A percentile compares a stretch with the other conserved stretches of the same genome.
Conservation (phyloP, 768 basidiomycete genomes). For the Macrolepiota fuliginosa region DNA sequence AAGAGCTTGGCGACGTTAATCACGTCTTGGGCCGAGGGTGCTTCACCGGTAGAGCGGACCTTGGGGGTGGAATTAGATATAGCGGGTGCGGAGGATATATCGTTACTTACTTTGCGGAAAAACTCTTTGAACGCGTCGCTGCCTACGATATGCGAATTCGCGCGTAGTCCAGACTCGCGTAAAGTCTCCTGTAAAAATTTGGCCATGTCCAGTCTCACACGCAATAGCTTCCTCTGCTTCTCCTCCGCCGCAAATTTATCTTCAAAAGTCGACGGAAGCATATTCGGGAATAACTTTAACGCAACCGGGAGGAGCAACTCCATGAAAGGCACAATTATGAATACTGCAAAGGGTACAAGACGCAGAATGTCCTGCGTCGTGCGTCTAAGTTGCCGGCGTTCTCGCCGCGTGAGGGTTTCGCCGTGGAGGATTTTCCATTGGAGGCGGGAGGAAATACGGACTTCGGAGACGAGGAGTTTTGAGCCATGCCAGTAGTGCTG, state of each 20-base stretch:
- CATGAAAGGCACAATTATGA: conserved; percentile 97
- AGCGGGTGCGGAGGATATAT: background rate
- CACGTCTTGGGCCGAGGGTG: conserved; percentile 84
- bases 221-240: conserved; percentile 92
- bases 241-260: conserved; percentile 97
- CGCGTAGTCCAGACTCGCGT: conserved; percentile 89
- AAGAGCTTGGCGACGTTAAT: conserved; percentile 96
- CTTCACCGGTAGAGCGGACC: conserved; percentile 94
- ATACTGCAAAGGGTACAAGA: conserved; percentile 92
- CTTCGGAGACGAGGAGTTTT: conserved; percentile 91
- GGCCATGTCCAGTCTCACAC: conserved; percentile 96
- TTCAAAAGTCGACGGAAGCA: conserved; percentile 98
- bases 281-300: conserved; percentile 95
- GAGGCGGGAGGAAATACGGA: conserved; percentile 83
- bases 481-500: conserved; percentile 97
- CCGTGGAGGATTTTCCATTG: conserved; percentile 94
- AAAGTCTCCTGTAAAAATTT: conserved; percentile 99
- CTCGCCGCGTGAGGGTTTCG: conserved; percentile 86
- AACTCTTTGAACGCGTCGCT: conserved; percentile 98
- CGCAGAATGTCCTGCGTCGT: conserved; percentile 93
- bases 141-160: conserved; percentile 89
- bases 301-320: conserved; percentile 94
- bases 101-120: conserved; percentile 80
- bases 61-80: conserved; percentile 20
- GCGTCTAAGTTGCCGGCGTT: conserved; percentile 88